Conservation (phyloP, 1,284 basidiomycete species). For the Sporisorium sorghi region DNA sequence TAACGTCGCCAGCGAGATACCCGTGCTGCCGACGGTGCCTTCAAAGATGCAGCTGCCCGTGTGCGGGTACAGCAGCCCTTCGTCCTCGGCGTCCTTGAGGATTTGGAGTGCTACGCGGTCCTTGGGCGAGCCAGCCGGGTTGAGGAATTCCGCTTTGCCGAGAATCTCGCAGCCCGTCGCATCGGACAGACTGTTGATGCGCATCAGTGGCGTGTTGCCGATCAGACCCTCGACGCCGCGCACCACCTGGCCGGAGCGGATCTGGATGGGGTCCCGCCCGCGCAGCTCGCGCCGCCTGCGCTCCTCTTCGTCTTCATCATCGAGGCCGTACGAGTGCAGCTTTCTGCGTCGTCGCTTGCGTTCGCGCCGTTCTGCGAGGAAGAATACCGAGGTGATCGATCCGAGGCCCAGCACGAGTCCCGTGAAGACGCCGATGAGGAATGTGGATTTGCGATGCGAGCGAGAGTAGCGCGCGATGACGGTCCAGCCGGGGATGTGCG, state of each 20-base stretch:
- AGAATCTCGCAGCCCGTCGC: conserved; percentile 91
- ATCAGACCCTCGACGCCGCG: conserved; percentile 59
- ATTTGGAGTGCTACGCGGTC: conserved; percentile 90
- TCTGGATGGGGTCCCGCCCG: conserved; percentile 41
- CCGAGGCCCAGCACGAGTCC: conserved; percentile 61
- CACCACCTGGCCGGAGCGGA: conserved; percentile 56
- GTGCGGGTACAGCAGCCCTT: conserved; percentile 84
- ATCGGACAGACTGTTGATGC: conserved; percentile 90
- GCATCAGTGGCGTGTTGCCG: conserved; percentile 89
- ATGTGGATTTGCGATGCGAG: conserved; percentile 51
- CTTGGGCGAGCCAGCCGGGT: conserved; percentile 97
- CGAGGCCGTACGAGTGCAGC: conserved; percentile 33
- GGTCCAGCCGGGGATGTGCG: conserved; percentile 45
- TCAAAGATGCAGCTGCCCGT: conserved; percentile 95
- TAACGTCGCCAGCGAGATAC: conserved; percentile 89
- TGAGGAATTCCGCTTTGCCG: conserved; percentile 96
- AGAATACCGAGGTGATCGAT: conserved; percentile 59
- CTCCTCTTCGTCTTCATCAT: conserved; percentile 47
- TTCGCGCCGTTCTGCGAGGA: conserved; percentile 51
- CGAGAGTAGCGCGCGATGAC: conserved; percentile 36
- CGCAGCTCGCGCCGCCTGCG: conserved; percentile 32
- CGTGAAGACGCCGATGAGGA: conserved; percentile 57
- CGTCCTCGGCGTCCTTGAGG: conserved; percentile 84
- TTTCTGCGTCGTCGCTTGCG: conserved; percentile 33
- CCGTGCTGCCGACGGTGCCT: conserved; percentile 96